Evolutionary conservation across 1,284 basidiomycete species (phyloP), one percentile per base, ranked within the genome.

Genomic region (Stereum hirsutum): DNA sequence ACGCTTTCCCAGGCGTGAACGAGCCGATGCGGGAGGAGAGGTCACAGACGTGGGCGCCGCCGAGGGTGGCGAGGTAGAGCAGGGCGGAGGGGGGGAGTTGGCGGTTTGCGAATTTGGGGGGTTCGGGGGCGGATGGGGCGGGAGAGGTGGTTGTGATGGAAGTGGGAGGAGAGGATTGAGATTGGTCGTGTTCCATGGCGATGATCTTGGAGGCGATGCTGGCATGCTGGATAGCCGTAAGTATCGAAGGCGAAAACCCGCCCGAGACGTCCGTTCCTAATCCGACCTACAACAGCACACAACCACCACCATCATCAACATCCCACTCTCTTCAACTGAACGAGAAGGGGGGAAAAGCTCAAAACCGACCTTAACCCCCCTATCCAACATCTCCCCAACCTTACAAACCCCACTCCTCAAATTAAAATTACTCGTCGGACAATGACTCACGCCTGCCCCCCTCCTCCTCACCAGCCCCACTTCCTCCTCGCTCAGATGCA

Each of bases 341-440:
- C 3, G 23, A 46, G 26, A 27, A 34, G 19, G 10, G 30, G 17
- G 7, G 21, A 12, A 28, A 45, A 6, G 17, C 31, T 37, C 31
- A 11, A 5, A 4, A 46, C 50, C 8, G 46, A 89, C 88, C 71
- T 96, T 95, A 60, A 97, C 76, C 0, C 89, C 91, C 43, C 64
- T 65, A 59, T 95, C 89, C 19, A 96, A 69, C 62, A 89, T 80
- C 52, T 74, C 68, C 3, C 86, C 87, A 8, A 98, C 76, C 19
- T 75, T 75, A 2, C 90, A 86, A 21, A 87, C 72, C 4, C 94
- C 94, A 49, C 87, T 91, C 32, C 82, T 74, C 44, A 98, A 58
- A 63, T 96, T 89, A 58, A 95, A 85, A 59, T 98, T 99, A 55
- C 86, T 91, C 27, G 83, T 86, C 14, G 95, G 94, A 58, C 94